A percentile compares a stretch with the other conserved stretches of the same genome.
These are phyloP conservation scores for Collybia sp. DNA, from an alignment of 768 basidiomycete genomes.

Conservation along the genomic window DNA sequence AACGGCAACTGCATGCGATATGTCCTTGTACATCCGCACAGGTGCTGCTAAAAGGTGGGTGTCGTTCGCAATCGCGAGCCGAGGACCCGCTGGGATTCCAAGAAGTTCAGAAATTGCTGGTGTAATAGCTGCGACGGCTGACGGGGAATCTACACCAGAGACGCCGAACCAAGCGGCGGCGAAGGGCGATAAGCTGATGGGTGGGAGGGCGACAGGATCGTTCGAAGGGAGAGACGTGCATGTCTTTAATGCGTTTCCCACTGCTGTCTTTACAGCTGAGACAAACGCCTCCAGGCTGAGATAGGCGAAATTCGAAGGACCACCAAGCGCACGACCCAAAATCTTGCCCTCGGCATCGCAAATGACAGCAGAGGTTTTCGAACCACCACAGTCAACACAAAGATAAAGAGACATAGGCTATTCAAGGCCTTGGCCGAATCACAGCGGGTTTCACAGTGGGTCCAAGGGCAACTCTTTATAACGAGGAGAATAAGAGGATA, in stretches of 20 bases:
- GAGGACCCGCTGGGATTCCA: conserved; percentile 47
- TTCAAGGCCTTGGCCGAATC: background rate
- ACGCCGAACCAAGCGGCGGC: conserved; percentile 79
- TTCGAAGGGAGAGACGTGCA: conserved; percentile 31
- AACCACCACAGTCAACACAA: conserved; percentile 86
- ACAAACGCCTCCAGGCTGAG: conserved; percentile 62
- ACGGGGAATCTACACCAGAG: conserved; percentile 75
- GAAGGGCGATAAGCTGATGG: conserved; percentile 34
- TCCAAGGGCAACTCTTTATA: background rate
- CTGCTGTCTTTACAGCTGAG: conserved; percentile 43
- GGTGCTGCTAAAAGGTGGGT: conserved; percentile 83
- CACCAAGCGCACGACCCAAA: conserved; percentile 62
- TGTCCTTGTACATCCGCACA: conserved; percentile 54
- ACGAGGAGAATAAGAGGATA: too few species aligned
- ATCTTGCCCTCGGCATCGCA: conserved; percentile 51
- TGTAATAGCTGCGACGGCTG: conserved; percentile 53
- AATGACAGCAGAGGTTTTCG: conserved; percentile 80
- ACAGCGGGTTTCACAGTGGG: background rate
- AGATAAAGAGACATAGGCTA: conserved; percentile 64
- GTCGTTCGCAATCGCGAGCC: conserved; percentile 72
- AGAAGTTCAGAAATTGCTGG: conserved; percentile 52
- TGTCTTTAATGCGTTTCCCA: conserved; percentile 49
- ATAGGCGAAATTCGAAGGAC: conserved; percentile 85
- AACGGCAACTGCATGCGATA: conserved; percentile 60
- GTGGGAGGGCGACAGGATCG: conserved; percentile 32